A percentile compares a stretch with the other conserved stretches of the same genome.
phyloP scores from a whole-genome alignment of 2,329 filamentous ascomycete genomes.

The Apiospora saccharicola region DNA sequence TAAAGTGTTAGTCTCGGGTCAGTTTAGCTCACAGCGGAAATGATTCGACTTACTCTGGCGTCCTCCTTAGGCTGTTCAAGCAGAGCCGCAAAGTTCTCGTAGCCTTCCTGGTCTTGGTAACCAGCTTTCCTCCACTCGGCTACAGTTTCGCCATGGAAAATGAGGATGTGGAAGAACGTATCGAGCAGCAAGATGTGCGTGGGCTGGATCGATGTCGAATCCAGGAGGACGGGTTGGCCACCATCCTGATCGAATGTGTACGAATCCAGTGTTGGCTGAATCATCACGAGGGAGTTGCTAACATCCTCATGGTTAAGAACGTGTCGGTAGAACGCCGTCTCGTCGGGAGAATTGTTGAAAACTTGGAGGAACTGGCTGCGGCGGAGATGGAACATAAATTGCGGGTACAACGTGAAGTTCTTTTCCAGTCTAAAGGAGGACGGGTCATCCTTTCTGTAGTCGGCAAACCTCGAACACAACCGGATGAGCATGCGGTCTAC shows the following conservation, averaged over 20 bases:
- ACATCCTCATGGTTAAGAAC: constrained; percentile 98
- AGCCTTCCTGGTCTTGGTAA: constrained; percentile 97
- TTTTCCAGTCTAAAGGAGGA: constrained; percentile 97
- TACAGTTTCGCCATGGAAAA: constrained; percentile 98
- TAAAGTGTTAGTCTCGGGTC: constrained; percentile 34
- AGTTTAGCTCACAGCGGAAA: background rate
- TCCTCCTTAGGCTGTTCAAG: constrained; percentile 96
- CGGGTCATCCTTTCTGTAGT: constrained; percentile 97
- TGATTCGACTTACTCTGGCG: constrained; percentile 74
- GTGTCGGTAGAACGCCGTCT: constrained; percentile 98
- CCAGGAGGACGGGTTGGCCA: constrained; percentile 89
- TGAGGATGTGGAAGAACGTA: constrained; percentile 99
- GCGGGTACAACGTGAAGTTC: constrained; percentile 98
- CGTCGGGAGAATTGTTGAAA: constrained; percentile 99
- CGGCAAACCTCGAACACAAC: constrained; percentile 93
- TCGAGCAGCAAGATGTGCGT: constrained; percentile 94
- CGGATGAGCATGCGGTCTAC: constrained; percentile 98
- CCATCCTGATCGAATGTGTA: constrained; percentile 98
- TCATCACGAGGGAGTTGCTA: constrained; percentile 97
- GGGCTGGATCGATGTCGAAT: constrained; percentile 95
- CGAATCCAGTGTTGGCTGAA: constrained; percentile 95
- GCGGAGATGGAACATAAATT: constrained; percentile 99
- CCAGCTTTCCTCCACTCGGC: constrained; percentile 98
- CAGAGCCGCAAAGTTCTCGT: constrained; percentile 91
- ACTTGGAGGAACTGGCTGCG: constrained; percentile 98